A percentile compares a stretch with the other conserved stretches of the same genome.
Conservation (phyloP, 2,329 filamentous ascomycete species). For the Daldinia sp. region DNA sequence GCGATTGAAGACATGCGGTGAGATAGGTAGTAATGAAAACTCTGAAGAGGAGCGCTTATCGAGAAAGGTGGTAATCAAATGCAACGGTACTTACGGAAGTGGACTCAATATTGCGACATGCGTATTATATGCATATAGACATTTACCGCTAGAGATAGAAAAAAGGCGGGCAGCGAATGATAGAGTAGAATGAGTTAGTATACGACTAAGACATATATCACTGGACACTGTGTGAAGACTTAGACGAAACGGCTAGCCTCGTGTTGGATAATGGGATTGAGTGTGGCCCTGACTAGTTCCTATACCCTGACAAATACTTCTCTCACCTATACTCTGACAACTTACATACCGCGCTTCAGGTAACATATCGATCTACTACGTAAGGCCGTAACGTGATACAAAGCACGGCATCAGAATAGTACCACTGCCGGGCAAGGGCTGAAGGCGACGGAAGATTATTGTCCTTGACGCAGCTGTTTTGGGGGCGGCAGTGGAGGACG, state of each 20-base stretch:
- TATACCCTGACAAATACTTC: neutral
- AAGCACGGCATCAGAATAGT: neutral
- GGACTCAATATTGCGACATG: slow-evolving; percentile 33
- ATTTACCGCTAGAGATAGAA: slow-evolving; percentile 9
- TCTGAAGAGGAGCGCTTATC: slow-evolving; percentile 11
- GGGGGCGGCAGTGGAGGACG: slow-evolving; percentile 8
- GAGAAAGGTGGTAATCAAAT: slow-evolving; percentile 49
- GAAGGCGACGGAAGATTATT: slow-evolving; percentile 11
- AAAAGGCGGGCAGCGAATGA: slow-evolving; percentile 22
- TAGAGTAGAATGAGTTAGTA: slow-evolving; percentile 5
- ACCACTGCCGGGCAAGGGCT: neutral
- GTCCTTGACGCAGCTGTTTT: slow-evolving; percentile 14
- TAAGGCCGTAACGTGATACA: neutral
- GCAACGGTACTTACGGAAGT: slow-evolving; percentile 42
- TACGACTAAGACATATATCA: slow-evolving; percentile 3
- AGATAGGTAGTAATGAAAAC: slow-evolving; percentile 23
- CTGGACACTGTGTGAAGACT: neutral
- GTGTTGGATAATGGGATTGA: slow-evolving; percentile 1
- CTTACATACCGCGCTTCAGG: neutral
- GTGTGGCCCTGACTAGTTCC: neutral
- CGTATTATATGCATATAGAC: slow-evolving; percentile 9
- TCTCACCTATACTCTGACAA: slow-evolving; percentile 3
- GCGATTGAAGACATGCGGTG: slow-evolving; percentile 13
- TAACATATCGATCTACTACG: slow-evolving; percentile 1
- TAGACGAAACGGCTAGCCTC: neutral